Percentiles rank a stretch among this genome's conserved stretches.
phyloP scores from a whole-genome alignment of 1,284 basidiomycete genomes.

The Pyrrhoderma lamaoense region DNA sequence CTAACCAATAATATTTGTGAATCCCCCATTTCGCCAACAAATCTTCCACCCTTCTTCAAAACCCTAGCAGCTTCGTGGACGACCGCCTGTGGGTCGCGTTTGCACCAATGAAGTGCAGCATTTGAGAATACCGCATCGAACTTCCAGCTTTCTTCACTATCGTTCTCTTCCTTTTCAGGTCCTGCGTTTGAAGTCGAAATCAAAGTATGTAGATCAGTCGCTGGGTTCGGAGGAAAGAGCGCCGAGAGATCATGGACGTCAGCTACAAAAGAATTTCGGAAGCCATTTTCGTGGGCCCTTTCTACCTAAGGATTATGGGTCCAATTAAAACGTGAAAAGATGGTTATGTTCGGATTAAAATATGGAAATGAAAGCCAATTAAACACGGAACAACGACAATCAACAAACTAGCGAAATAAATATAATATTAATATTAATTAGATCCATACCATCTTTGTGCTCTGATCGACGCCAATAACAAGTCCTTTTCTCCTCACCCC shows the following conservation, averaged over 20 bases:
- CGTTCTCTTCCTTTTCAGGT: no score
- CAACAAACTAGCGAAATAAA: no score
- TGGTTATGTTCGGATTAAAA: no score
- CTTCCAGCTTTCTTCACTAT: constrained; percentile 13
- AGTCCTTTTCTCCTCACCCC: no score
- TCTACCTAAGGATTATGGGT: constrained; percentile 41
- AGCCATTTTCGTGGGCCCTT: constrained; percentile 45
- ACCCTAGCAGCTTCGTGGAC: constrained; percentile 49
- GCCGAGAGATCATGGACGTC: constrained; percentile 45
- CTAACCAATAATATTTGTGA: constrained; percentile 59
- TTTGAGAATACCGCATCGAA: constrained; percentile 73
- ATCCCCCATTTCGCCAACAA: constrained; percentile 79
- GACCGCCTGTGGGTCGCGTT: constrained; percentile 59
- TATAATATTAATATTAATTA: no score
- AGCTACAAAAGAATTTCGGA: constrained; percentile 39
- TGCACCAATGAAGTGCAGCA: constrained; percentile 82
- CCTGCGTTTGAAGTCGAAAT: no score
- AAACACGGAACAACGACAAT: no score
- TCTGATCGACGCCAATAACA: constrained; percentile 65
- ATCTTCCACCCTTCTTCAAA: constrained; percentile 61
- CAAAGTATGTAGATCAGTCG: constrained; percentile 14
- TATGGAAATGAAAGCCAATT: no score
- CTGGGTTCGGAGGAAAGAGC: constrained; percentile 23
- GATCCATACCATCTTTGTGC: constrained; percentile 56
- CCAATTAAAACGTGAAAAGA: no score